Evolutionary conservation across 1,284 basidiomycete genomes (phyloP).

Genomic region (Grifola frondosa): DNA sequence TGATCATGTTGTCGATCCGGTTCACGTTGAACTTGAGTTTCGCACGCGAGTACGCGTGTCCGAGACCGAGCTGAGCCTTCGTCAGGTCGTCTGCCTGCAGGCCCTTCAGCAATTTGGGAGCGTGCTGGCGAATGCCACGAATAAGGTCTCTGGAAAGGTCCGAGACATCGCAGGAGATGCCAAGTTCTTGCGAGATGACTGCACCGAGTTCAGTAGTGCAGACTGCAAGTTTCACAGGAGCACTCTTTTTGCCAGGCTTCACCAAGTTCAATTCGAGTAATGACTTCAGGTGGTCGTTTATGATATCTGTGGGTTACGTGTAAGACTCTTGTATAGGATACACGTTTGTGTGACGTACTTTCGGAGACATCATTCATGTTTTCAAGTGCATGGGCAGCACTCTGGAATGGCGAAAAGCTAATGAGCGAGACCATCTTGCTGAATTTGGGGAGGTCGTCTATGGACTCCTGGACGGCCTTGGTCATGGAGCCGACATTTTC

Average conservation of each 20-base stretch:
- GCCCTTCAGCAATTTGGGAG: conserved; percentile 87
- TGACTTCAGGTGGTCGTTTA: conserved; percentile 86
- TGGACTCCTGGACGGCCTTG: conserved; percentile 81
- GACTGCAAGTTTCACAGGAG: conserved; percentile 81
- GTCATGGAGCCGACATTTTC: conserved; percentile 90
- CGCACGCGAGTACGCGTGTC: conserved; percentile 96
- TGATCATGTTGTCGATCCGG: conserved; percentile 99
- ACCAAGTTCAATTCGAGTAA: conserved; percentile 89
- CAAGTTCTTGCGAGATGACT: conserved; percentile 78
- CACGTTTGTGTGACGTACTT: conserved; percentile 49
- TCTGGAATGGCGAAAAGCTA: conserved; percentile 96
- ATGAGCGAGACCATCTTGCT: conserved; percentile 91
- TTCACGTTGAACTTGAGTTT: conserved; percentile 99
- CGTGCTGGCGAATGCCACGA: conserved; percentile 92
- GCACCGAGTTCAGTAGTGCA: conserved; percentile 80
- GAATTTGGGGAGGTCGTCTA: conserved; percentile 89
- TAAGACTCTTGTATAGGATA: not conserved
- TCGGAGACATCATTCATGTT: conserved; percentile 97
- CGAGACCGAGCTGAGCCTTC: conserved; percentile 94
- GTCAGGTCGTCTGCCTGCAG: conserved; percentile 88
- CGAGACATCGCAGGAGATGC: conserved; percentile 86
- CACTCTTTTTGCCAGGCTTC: conserved; percentile 74
- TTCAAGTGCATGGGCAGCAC: conserved; percentile 93
- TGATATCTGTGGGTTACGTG: conserved; percentile 55
- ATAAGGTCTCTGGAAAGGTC: conserved; percentile 88